Evolutionary conservation across 768 basidiomycete species (phyloP).

Genomic region (Xerocomellus dryophilus): DNA sequence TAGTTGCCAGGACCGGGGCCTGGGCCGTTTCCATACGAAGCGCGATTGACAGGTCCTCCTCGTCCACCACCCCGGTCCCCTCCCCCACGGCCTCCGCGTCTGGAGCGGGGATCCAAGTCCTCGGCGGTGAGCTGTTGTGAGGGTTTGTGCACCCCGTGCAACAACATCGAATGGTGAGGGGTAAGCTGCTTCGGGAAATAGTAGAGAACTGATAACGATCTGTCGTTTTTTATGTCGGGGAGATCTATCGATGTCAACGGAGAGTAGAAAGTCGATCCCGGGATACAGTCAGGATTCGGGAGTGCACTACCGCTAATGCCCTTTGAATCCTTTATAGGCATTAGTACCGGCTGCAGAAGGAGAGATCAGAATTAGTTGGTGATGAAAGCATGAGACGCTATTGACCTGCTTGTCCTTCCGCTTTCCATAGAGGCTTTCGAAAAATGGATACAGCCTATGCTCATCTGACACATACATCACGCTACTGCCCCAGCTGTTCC

Average conservation of each 20-base stretch:
- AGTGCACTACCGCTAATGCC: conserved; percentile 80
- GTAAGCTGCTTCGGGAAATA: conserved; percentile 84
- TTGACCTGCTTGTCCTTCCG: conserved; percentile 74
- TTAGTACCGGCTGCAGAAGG: conserved; percentile 58
- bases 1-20: conserved; percentile 3
- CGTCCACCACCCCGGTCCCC: conserved; percentile 37
- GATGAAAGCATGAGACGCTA: conserved; percentile 3
- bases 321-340: conserved; percentile 66
- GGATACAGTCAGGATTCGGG: conserved; percentile 85
- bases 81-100: conserved; percentile 47
- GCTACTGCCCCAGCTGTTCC: conserved; percentile 85
- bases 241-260: conserved; percentile 61
- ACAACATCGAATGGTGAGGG: conserved; percentile 80
- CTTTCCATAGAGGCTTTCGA: conserved; percentile 89
- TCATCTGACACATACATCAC: conserved; percentile 81
- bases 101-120: conserved; percentile 67
- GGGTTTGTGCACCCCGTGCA: conserved; percentile 66
- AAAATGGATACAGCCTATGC: conserved; percentile 81
- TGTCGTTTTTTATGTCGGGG: conserved; percentile 82
- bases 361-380: conserved; percentile 15
- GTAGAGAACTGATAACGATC: conserved; percentile 82
- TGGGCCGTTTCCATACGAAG: conserved; percentile 20
- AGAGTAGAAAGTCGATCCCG: conserved; percentile 84
- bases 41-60: conserved; percentile 28
- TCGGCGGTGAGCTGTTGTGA: conserved; percentile 57